These are phyloP conservation scores for Nectriaceae sp. DNA, from an alignment of 2,329 filamentous ascomycete species.

Conservation along the genomic window DNA sequence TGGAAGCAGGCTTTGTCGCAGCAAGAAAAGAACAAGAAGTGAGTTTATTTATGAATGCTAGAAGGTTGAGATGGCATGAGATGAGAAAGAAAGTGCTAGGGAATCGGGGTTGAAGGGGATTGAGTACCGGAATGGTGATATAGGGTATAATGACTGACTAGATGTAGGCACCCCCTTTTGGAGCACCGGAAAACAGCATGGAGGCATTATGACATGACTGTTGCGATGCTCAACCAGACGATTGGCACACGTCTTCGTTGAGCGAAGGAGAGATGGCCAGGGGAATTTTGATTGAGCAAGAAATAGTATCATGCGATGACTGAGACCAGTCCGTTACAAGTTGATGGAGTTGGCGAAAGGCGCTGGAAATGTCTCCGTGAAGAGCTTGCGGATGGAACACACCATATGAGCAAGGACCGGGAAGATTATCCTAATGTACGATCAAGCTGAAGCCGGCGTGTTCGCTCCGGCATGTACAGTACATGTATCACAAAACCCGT, in stretches of 20 bases:
- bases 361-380: too few species aligned
- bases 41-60: slow-evolving; percentile 14
- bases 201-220: slow-evolving; percentile 67
- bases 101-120: not conserved
- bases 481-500: too few species aligned
- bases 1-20: slow-evolving; percentile 18
- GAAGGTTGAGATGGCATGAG: not conserved
- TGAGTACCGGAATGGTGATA: too few species aligned
- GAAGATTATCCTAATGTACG: too few species aligned
- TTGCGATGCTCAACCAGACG: slow-evolving; percentile 73
- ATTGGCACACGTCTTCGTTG: slow-evolving; percentile 65
- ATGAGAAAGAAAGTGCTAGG: not conserved
- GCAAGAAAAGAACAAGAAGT: slow-evolving; percentile 25
- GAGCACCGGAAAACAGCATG: slow-evolving; percentile 40
- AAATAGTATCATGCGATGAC: too few species aligned
- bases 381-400: too few species aligned
- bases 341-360: too few species aligned
- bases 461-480: too few species aligned
- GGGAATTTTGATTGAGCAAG: not conserved
- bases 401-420: too few species aligned
- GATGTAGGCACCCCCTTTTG: slow-evolving; percentile 18
- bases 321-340: too few species aligned
- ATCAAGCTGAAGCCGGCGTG: too few species aligned
- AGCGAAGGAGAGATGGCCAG: not conserved
- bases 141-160: slow-evolving; percentile 11